phyloP scores from a whole-genome alignment of 331 rosid species.

The Telfairia occidentalis region DNA sequence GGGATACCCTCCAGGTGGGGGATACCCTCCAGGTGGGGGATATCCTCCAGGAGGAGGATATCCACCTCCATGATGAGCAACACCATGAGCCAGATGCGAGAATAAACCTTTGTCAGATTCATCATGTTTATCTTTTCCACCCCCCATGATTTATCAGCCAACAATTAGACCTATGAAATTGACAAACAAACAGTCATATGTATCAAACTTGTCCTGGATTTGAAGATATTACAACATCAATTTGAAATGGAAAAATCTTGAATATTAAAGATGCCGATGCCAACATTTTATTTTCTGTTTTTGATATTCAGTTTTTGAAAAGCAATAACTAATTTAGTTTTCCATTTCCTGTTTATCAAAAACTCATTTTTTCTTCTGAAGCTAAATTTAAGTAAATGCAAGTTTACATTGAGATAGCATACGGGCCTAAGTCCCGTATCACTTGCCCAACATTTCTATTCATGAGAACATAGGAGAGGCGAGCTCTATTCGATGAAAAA shows the following conservation, averaged over 20 bases:
- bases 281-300: too few species aligned
- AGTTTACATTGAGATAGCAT: neutral
- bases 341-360: too few species aligned
- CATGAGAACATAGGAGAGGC: too few species aligned
- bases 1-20: conserved; percentile 25
- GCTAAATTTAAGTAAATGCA: neutral
- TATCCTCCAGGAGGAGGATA: conserved; percentile 28
- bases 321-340: too few species aligned
- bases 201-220: neutral
- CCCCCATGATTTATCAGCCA: conserved; percentile 32
- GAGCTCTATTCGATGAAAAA: too few species aligned
- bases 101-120: conserved; percentile 49
- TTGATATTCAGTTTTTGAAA: too few species aligned
- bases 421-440: neutral
- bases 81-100: conserved; percentile 32
- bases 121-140: conserved; percentile 41
- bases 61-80: conserved; percentile 16
- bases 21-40: conserved; percentile 28
- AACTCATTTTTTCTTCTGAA: too few species aligned
- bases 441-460: too few species aligned
- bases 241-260: neutral
- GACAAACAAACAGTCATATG: neutral
- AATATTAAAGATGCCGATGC: neutral
- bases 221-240: neutral
- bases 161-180: neutral